Evolutionary conservation across 345 rosid species (phyloP).

Genomic region (Moricandia moricandioides): DNA sequence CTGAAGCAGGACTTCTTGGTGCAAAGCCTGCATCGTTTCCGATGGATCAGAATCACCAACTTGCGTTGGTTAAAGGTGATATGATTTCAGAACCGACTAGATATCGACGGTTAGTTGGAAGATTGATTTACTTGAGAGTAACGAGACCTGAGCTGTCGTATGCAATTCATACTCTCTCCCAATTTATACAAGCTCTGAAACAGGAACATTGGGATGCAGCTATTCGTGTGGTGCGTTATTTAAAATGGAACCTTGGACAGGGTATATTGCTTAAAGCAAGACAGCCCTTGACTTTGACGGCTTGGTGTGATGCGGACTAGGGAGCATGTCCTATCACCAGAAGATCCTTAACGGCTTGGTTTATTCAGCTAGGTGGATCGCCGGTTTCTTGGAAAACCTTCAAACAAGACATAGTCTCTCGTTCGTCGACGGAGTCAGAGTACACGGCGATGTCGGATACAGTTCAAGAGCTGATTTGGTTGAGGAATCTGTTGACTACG

Average conservation of each 20-base stretch:
- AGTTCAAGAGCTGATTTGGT: neutral
- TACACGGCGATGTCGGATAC: neutral
- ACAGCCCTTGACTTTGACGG: neutral
- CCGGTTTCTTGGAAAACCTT: neutral
- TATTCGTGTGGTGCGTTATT: neutral
- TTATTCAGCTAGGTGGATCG: neutral
- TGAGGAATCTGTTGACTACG: neutral
- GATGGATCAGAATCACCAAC: neutral
- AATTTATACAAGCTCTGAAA: neutral
- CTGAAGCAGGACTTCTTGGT: neutral
- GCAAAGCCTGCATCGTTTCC: neutral
- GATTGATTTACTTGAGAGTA: neutral
- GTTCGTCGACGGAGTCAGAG: neutral
- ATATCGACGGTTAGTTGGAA: neutral
- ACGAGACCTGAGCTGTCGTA: neutral
- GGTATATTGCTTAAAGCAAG: neutral
- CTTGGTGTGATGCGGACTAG: neutral
- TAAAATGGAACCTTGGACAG: neutral
- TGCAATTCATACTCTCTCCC: neutral
- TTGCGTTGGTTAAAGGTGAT: neutral
- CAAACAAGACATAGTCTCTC: neutral
- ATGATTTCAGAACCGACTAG: neutral
- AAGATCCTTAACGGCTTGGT: neutral
- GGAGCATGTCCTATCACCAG: neutral
- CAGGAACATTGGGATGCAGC: neutral